phyloP scores from a whole-genome alignment of 192 early-diverging fungal species.

The Coemansia sp. region DNA sequence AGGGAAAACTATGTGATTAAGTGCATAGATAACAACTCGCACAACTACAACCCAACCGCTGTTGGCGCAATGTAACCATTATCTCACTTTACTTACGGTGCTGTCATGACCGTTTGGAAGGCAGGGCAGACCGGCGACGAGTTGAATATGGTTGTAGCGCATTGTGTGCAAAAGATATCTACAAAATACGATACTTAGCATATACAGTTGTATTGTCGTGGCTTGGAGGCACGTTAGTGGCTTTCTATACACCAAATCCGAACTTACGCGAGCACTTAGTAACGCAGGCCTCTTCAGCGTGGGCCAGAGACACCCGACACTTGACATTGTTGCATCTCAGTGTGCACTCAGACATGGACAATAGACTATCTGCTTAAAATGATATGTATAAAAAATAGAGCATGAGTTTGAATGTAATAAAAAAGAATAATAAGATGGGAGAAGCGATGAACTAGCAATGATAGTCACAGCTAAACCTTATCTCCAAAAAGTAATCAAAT shows the following conservation, averaged over 20 bases:
- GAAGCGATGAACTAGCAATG: background rate
- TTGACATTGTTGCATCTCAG: slow-evolving; percentile 55
- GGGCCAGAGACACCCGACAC: slow-evolving; percentile 46
- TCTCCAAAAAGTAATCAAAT: slow-evolving; percentile 17
- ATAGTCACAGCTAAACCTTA: background rate
- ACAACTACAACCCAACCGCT: background rate
- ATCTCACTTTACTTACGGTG: slow-evolving; percentile 46
- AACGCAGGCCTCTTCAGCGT: slow-evolving; percentile 59
- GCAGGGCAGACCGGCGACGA: slow-evolving; percentile 65
- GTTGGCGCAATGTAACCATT: background rate
- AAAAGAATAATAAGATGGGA: background rate
- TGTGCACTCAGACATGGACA: slow-evolving; percentile 21
- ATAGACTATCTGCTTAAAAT: background rate
- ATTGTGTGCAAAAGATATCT: slow-evolving; percentile 73
- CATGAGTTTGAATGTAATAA: background rate
- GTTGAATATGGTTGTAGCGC: slow-evolving; percentile 60
- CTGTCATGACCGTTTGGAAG: slow-evolving; percentile 60
- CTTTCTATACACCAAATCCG: background rate
- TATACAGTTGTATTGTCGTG: background rate
- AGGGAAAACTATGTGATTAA: background rate
- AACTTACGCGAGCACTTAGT: slow-evolving; percentile 71
- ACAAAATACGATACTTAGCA: background rate
- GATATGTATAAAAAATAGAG: background rate
- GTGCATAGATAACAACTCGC: background rate
- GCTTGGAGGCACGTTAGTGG: background rate